Base-by-base conservation (phyloP, 2,329 filamentous ascomycete species). In the Fusarium sp. region DNA sequence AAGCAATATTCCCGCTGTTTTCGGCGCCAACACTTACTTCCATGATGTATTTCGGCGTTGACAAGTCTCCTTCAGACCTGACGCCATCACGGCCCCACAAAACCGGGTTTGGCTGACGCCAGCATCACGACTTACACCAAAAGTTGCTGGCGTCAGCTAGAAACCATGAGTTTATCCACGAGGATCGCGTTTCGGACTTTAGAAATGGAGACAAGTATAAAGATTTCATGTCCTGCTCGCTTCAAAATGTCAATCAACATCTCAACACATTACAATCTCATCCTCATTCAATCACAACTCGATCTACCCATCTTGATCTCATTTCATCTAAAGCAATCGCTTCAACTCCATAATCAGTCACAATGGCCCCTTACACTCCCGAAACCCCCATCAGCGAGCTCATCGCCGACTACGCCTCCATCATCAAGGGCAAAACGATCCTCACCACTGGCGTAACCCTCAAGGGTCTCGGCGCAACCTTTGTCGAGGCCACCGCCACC, bases 401-500 rank as follows among this genome's bases (percentile, higher is more conserved):
- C 30, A 75, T 76, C 45, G 66, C 72, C 34, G 74, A 77, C 62
- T 83, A 81, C 52, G 71, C 79, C 59, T 25, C 68, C 20, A 71
- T 79, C 18, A 84, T 85, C 77, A 79, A 77, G 32, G 78, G 78
- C 64, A 85, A 84, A 54, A 80, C 77, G 5, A 77, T 87, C 60
- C 80, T 87, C 45, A 82, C 83, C 4, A 87, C 85, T 0, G 85
- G 85, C n/a, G 82, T 85, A 30, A 82, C 84, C 5, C 83, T 82
- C 5, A 78, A 80, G 60, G 79, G 82, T 27, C 78, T 87, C 16
- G 85, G 85, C n/a, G 80, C 81, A 32, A 66, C 72, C 8, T 85
- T 85, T 56, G 80, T 81, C 35, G 66, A 78, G 16, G 73, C 81
- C 43, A 78, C 87, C 48, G 86, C 87, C 23, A 75, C 81, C 13